Percentiles rank a stretch among this genome's conserved stretches.
phyloP scores from a whole-genome alignment of 148 eudicot genomes.

The Euryodendron excelsum region DNA sequence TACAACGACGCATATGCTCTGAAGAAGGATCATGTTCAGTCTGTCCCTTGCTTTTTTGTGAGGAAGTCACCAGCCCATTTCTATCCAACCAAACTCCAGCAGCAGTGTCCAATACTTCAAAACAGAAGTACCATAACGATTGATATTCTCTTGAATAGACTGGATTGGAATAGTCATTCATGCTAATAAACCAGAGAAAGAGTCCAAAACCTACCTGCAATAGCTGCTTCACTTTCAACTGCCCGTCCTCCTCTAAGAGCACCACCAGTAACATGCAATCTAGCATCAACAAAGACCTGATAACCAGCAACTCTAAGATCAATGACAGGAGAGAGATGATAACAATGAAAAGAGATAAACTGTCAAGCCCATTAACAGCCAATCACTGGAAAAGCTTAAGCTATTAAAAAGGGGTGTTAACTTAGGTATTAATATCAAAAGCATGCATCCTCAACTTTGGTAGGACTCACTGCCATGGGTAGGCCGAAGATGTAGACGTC shows the following conservation, averaged over 20 bases:
- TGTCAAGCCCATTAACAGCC: neutral
- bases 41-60: constrained; percentile 58
- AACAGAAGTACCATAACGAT: constrained; percentile 2
- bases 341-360: neutral
- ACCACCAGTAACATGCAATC: constrained; percentile 98
- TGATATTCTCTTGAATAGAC: neutral
- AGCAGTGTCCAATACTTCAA: constrained; percentile 95
- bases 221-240: constrained; percentile 83
- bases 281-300: constrained; percentile 94
- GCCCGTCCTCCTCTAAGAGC: constrained; percentile 88
- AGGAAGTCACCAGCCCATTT: constrained; percentile 83
- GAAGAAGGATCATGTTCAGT: constrained; percentile 59
- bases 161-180: neutral
- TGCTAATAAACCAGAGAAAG: constrained; percentile 1
- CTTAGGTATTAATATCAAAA: neutral
- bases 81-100: constrained; percentile 99
- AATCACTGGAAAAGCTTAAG: neutral
- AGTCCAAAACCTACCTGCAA: constrained; percentile 55
- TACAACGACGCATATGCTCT: constrained; percentile 91
- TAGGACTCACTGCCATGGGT: neutral
- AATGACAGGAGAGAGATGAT: neutral
- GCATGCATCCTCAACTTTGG: neutral
- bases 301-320: constrained; percentile 24
- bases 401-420: neutral
- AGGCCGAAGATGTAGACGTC: neutral